A percentile compares a stretch with the other conserved stretches of the same genome.
Conservation (phyloP, 2,329 filamentous ascomycete genomes). For the Claviceps monticola region DNA sequence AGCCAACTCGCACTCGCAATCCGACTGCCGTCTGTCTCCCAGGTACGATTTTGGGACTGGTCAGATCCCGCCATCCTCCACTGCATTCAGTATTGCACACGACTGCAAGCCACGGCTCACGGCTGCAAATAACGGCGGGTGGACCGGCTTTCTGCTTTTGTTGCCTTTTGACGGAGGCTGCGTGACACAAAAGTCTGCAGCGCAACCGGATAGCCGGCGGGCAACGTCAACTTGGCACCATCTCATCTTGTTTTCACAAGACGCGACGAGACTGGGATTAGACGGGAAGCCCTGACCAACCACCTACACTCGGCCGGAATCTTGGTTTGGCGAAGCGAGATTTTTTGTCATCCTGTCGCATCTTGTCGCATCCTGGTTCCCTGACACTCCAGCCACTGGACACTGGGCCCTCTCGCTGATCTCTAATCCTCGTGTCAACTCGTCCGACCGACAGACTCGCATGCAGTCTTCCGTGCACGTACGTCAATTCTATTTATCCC, state of each 20-base stretch:
- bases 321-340: constrained; percentile 7
- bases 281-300: constrained; percentile 4
- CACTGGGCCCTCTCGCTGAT: neutral
- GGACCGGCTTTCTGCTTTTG: neutral
- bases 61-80: neutral
- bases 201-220: constrained; percentile 11
- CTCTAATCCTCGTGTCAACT: neutral
- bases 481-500: neutral
- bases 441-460: neutral
- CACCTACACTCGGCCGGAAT: constrained; percentile 2
- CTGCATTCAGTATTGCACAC: neutral
- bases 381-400: neutral
- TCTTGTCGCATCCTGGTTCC: constrained; percentile 4
- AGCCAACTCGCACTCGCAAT: neutral
- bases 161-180: constrained; percentile 1
- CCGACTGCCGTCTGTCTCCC: neutral
- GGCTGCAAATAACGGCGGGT: neutral
- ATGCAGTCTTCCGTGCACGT: neutral
- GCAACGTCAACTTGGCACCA: constrained; percentile 9
- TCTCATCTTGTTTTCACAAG: constrained; percentile 3
- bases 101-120: neutral
- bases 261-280: neutral
- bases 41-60: neutral
- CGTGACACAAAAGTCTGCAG: constrained; percentile 12
- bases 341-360: constrained; percentile 7